Evolutionary conservation across 108 stramenopile species (phyloP).

Genomic region (Pseudonitzschia multistriata): DNA sequence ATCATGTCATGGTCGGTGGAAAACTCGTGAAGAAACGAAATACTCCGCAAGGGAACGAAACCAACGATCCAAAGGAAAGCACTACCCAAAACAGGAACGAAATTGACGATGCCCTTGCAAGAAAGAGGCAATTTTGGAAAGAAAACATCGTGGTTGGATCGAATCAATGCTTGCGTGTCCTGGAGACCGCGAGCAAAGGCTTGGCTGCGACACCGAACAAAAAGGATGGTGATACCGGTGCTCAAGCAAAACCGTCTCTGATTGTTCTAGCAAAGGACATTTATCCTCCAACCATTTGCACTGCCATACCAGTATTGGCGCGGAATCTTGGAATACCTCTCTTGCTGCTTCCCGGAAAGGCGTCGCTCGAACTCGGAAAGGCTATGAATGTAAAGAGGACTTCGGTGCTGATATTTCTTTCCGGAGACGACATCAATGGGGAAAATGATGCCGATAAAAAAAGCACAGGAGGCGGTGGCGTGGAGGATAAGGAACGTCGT

Average conservation of each 20-base stretch:
- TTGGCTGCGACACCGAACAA: neutral
- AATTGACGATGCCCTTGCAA: neutral
- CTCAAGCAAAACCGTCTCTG: constrained; percentile 30
- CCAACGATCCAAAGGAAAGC: constrained; percentile 6
- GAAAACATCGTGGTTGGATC: constrained; percentile 53
- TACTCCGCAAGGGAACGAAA: neutral
- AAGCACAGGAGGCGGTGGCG: neutral
- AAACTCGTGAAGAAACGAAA: constrained; percentile 13
- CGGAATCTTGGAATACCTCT: constrained; percentile 35
- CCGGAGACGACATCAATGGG: constrained; percentile 4
- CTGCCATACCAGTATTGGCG: constrained; percentile 51
- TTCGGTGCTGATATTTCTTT: constrained; percentile 51
- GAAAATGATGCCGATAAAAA: neutral
- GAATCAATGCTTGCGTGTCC: constrained; percentile 60
- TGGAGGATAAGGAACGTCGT: neutral
- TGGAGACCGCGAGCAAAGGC: constrained; percentile 27
- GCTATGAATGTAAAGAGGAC: constrained; percentile 42
- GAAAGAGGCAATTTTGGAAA: constrained; percentile 22
- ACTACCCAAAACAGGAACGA: constrained; percentile 5
- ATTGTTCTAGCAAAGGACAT: constrained; percentile 57
- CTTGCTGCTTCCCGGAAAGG: constrained; percentile 60
- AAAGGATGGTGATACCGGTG: neutral
- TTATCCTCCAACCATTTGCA: constrained; percentile 60
- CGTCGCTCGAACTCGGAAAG: constrained; percentile 60
- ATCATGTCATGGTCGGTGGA: constrained; percentile 23